A percentile compares a stretch with the other conserved stretches of the same genome.
Conservation (phyloP, 176 grass and related monocot species). For the Carex scoparia region DNA sequence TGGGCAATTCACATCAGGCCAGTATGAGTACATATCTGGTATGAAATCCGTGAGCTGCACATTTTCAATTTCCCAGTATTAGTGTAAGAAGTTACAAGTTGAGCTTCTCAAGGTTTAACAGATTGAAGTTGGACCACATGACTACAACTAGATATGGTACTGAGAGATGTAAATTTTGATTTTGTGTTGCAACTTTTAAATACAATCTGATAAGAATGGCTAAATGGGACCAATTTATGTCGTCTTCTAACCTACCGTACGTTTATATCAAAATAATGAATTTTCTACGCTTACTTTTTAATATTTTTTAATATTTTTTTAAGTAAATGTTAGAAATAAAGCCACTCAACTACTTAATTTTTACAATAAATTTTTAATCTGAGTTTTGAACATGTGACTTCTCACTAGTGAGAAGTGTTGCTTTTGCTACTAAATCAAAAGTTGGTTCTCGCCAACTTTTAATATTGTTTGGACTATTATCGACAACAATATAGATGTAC, state of each 20-base stretch:
- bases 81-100: background rate
- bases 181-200: background rate
- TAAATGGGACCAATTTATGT: background rate
- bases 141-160: background rate
- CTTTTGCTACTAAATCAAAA: no score
- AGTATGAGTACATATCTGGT: conserved; percentile 14
- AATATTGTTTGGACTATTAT: no score
- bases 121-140: background rate
- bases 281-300: no score
- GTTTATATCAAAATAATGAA: background rate
- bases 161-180: background rate
- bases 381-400: no score
- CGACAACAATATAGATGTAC: no score
- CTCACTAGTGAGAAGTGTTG: no score
- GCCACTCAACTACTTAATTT: background rate
- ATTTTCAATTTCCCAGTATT: conserved; percentile 8
- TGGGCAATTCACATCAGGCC: conserved; percentile 21
- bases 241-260: background rate
- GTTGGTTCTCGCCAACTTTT: no score
- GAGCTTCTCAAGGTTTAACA: background rate
- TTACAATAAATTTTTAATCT: no score
- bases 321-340: background rate
- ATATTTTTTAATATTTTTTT: no score
- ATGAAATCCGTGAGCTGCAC: conserved; percentile 18
- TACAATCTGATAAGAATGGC: background rate